A percentile compares a stretch with the other conserved stretches of the same genome.
These are phyloP conservation scores for Rhodotorula mucilaginosa DNA, from an alignment of 1,284 basidiomycete genomes.

Conservation along the genomic window DNA sequence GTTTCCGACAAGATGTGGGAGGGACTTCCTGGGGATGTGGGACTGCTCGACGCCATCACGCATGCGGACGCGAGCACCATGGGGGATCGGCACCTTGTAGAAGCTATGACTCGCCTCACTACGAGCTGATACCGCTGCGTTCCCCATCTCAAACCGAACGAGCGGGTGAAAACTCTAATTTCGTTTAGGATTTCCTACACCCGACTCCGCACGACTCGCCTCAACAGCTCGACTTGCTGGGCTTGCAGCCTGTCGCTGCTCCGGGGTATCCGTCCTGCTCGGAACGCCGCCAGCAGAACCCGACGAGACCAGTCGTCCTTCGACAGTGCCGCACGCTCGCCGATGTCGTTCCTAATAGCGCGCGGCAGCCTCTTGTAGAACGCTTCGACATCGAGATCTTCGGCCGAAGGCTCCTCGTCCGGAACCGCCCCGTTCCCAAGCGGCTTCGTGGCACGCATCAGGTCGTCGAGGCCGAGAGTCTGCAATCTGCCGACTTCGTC, in stretches of 20 bases:
- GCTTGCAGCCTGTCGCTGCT: slow-evolving; percentile 12
- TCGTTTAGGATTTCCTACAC: neutral
- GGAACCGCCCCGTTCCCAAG: neutral
- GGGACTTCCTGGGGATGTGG: no score
- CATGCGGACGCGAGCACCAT: no score
- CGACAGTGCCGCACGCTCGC: slow-evolving; percentile 4
- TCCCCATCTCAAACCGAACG: no score
- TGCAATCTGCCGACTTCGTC: slow-evolving; percentile 32
- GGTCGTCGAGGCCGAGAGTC: slow-evolving; percentile 13
- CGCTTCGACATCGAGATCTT: slow-evolving; percentile 14
- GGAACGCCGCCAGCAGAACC: slow-evolving; percentile 30
- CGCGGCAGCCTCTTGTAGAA: slow-evolving; percentile 36
- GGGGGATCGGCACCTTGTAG: no score
- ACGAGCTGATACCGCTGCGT: neutral
- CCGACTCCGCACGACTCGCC: slow-evolving; percentile 18
- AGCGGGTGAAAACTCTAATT: no score
- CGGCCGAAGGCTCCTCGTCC: no score
- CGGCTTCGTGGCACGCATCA: slow-evolving; percentile 11
- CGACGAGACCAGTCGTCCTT: slow-evolving; percentile 8
- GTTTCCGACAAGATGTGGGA: no score
- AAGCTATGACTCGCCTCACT: neutral
- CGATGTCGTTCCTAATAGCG: slow-evolving; percentile 26
- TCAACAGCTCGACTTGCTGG: slow-evolving; percentile 17
- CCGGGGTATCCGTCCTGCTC: slow-evolving; percentile 21
- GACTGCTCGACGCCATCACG: no score